A percentile compares a stretch with the other conserved stretches of the same genome.
These are phyloP conservation scores for Candida palmyrensis DNA, from an alignment of 805 yeast genomes.

Conservation along the genomic window DNA sequence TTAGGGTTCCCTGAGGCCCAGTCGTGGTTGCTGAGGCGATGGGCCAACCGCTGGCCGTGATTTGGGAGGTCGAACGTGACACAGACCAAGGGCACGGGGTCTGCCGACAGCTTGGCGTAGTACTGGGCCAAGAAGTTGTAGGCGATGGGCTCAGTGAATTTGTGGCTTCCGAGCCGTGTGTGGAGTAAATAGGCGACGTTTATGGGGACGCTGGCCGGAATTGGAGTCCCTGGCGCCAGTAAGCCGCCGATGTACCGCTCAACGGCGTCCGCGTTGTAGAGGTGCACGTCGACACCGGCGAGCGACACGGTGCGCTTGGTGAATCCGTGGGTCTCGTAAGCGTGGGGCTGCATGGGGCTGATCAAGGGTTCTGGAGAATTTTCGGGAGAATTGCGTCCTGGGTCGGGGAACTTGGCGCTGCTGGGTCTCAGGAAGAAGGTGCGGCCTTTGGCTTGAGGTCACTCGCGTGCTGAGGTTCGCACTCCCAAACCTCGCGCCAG, in stretches of 20 bases:
- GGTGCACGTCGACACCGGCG: constrained; percentile 43
- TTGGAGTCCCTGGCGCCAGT: constrained; percentile 5
- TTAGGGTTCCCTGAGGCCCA: constrained; percentile 46
- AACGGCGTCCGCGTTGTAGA: constrained; percentile 35
- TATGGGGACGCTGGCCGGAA: constrained; percentile 11
- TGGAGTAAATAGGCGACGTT: constrained; percentile 44
- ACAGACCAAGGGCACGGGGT: constrained; percentile 34
- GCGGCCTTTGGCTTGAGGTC: no score
- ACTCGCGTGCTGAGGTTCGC: no score
- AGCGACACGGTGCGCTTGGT: constrained; percentile 18
- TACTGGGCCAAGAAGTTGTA: constrained; percentile 26
- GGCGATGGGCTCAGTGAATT: constrained; percentile 36
- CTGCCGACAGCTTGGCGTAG: constrained; percentile 12
- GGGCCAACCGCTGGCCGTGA: constrained; percentile 47
- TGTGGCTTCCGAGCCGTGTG: constrained; percentile 38
- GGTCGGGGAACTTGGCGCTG: no score
- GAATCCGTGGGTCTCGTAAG: constrained; percentile 1
- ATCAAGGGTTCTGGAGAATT: no score
- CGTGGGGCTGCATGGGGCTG: constrained; percentile 1
- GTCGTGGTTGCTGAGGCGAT: constrained; percentile 26
- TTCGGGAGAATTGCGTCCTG: no score
- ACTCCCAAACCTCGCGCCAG: no score
- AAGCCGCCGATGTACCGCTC: constrained; percentile 16
- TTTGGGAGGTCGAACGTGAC: constrained; percentile 51
- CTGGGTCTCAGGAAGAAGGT: no score